A percentile compares a stretch with the other conserved stretches of the same genome.
phyloP scores from a whole-genome alignment of 257 asterid species.

The Scutellaria barbata region DNA sequence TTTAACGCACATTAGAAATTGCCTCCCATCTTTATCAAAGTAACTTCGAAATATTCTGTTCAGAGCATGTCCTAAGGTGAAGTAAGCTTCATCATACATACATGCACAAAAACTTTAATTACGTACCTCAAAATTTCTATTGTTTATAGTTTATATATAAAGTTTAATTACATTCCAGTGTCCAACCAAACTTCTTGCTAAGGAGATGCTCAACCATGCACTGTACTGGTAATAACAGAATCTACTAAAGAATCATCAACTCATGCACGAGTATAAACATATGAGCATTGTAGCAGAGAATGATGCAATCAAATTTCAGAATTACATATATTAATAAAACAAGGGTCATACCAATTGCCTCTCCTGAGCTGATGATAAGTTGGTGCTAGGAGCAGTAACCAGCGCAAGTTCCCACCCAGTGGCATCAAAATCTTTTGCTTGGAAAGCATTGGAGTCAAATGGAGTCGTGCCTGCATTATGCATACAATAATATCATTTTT shows the following conservation, averaged over 20 bases:
- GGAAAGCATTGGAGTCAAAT: conserved; percentile 52
- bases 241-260: background rate
- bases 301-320: background rate
- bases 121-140: conserved; percentile 2
- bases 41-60: background rate
- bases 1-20: background rate
- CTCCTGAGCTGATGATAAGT: conserved; percentile 78
- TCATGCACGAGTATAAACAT: conserved; percentile 1
- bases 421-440: conserved; percentile 68
- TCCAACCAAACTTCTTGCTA: background rate
- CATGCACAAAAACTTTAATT: background rate
- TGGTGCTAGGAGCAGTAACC: conserved; percentile 85
- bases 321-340: background rate
- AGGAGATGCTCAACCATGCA: conserved; percentile 7
- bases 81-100: too few relatives aligned
- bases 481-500: conserved; percentile 14
- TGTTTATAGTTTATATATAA: background rate
- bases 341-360: conserved; percentile 79
- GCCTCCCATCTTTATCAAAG: background rate
- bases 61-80: background rate
- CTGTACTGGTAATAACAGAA: conserved; percentile 7
- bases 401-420: conserved; percentile 98
- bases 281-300: background rate
- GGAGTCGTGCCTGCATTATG: conserved; percentile 64
- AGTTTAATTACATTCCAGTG: background rate